phyloP scores from a whole-genome alignment of 306 rosid genomes.

The Macrotyloma uniflorum region DNA sequence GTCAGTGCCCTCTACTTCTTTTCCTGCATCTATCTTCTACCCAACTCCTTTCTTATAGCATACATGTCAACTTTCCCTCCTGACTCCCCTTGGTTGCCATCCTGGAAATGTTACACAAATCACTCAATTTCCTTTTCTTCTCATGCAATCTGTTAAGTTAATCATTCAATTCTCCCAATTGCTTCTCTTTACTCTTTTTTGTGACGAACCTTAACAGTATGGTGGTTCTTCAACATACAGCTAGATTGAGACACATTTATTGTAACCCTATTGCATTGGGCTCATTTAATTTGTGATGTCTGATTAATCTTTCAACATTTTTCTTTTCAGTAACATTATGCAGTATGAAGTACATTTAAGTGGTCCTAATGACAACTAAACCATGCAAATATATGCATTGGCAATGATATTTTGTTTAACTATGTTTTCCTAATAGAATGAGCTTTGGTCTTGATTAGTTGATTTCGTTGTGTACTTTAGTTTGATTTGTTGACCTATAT shows the following conservation, averaged over 20 bases:
- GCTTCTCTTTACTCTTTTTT: neutral
- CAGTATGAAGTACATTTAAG: neutral
- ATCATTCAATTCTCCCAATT: neutral
- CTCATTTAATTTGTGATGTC: conserved; percentile 7
- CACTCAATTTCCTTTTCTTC: neutral
- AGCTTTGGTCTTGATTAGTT: neutral
- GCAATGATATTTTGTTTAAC: neutral
- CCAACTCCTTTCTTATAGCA: neutral
- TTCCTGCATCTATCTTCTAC: neutral
- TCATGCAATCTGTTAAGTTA: neutral
- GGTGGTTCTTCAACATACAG: neutral
- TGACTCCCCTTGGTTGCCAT: neutral
- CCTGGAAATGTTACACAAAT: neutral
- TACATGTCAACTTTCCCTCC: neutral
- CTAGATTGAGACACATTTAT: neutral
- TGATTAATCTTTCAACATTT: conserved; percentile 3
- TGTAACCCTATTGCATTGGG: neutral
- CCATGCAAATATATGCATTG: neutral
- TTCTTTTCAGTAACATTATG: conserved; percentile 5
- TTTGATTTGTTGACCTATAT: conserved; percentile 9
- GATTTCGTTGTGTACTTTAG: conserved; percentile 15
- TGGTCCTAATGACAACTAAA: conserved; percentile 5
- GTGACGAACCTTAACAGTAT: neutral
- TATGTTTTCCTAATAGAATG: conserved; percentile 14
- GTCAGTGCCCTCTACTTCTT: neutral